Conservation (phyloP, 768 basidiomycete genomes). For the Russula dissimulans region DNA sequence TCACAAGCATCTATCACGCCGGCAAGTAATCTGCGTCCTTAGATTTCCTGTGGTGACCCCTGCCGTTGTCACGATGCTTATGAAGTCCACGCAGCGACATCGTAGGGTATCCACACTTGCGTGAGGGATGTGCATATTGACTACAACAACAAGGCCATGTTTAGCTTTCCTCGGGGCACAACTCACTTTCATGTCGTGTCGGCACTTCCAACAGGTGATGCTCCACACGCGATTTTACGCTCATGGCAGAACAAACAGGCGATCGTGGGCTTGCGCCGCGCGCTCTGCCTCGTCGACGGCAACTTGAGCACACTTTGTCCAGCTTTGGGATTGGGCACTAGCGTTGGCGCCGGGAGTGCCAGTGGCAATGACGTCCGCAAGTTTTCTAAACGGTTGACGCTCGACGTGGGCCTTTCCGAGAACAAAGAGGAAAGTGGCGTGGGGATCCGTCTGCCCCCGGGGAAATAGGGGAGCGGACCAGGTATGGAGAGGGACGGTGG, state of each 20-base stretch:
- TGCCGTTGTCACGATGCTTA: slow-evolving; percentile 14
- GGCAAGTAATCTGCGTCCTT: slow-evolving; percentile 14
- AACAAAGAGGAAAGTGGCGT: slow-evolving; percentile 6
- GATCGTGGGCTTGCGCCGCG: slow-evolving; percentile 21
- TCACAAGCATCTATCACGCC: background rate
- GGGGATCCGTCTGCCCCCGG: background rate
- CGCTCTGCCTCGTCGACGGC: slow-evolving; percentile 11
- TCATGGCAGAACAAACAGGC: slow-evolving; percentile 36
- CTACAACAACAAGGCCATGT: background rate
- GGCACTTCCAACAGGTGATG: slow-evolving; percentile 14
- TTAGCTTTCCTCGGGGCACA: background rate
- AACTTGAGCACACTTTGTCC: slow-evolving; percentile 16
- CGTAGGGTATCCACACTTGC: slow-evolving; percentile 20
- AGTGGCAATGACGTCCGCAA: background rate
- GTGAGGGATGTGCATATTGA: slow-evolving; percentile 18
- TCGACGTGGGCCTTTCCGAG: slow-evolving; percentile 12
- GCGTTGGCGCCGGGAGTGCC: background rate
- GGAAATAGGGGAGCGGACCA: background rate
- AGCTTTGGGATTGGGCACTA: slow-evolving; percentile 9
- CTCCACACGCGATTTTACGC: slow-evolving; percentile 35
- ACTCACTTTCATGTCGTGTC: slow-evolving; percentile 20
- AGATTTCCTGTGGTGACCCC: slow-evolving; percentile 3
- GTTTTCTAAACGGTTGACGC: background rate
- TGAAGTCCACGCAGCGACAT: slow-evolving; percentile 20
- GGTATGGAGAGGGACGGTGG: slow-evolving; percentile 9